Evolutionary conservation across 2,329 filamentous ascomycete genomes (phyloP), one percentile per base, ranked within the genome.

Genomic region (Trichoderma pleuroti): DNA sequence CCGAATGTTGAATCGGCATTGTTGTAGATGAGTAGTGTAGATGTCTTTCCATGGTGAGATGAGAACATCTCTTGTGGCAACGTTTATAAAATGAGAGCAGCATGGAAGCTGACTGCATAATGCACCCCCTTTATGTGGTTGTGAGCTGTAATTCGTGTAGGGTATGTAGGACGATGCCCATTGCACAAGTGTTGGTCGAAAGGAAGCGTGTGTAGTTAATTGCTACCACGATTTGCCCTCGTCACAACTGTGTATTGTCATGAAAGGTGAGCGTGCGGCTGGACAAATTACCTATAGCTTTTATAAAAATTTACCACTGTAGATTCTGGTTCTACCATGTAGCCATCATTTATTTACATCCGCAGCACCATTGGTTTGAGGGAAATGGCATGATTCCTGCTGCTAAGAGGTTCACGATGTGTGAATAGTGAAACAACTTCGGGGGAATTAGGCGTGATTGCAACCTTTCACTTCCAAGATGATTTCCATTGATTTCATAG

Each of bases 1-100:
- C 54, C 86, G 81, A 0, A 83, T 81, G 26, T 79, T 74, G 71
- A 83, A 71, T 8, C 71, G 70, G 5, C 0, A 3, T 7, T 52
- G 46, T 24, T 52, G 21, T 12, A 21, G 46, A 2, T 52, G 46
- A 21, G 46, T 14, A 24, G 21, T 52, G 11, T 1, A 3, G 21
- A 52, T 52, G 46, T 52, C 21, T 12, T 52, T 14, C 21, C 24
- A 21, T 49, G 10, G 5, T 52, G 46, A 52, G 46, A 52, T 4
- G 21, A 11, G 42, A 21, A 14, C 12, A 1, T 52, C n/a, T 52
- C 46, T 24, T 14, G 11, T 2, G n/a, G 46, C 21, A 52, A 8
- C 3, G 3, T 4, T 24, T 24, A 24, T 21, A 24, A 21, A 21
- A 49, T 7, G 11, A 24, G 46, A 52, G n/a, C 4, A 11, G 0